Evolutionary conservation across 2,329 filamentous ascomycete species (phyloP).

Genomic region (Fusarium continuum): DNA sequence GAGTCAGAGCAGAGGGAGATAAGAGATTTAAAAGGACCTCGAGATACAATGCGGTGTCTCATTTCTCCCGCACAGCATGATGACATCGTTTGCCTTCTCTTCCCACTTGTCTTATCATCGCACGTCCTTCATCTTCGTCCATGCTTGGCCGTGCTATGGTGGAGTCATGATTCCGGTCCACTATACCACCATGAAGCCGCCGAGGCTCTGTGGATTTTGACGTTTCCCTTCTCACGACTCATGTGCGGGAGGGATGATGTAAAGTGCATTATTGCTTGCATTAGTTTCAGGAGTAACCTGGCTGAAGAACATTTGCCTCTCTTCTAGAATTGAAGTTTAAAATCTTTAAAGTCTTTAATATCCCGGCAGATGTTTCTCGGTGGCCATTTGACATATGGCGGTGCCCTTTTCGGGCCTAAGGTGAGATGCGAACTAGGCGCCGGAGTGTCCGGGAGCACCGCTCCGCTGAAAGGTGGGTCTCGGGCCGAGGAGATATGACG

Average conservation of each 20-base stretch:
- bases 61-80: constrained; percentile 15
- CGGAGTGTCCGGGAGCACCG: constrained; percentile 24
- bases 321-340: neutral
- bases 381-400: constrained; percentile 11
- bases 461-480: constrained; percentile 24
- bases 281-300: neutral
- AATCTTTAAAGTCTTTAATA: neutral
- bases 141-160: constrained; percentile 16
- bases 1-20: constrained; percentile 7
- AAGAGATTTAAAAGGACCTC: constrained; percentile 16
- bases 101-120: constrained; percentile 16
- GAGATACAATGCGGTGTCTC: neutral
- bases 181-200: constrained; percentile 38
- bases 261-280: neutral
- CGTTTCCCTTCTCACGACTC: neutral
- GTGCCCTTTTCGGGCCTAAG: constrained; percentile 29
- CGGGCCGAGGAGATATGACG: constrained; percentile 32
- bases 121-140: constrained; percentile 11
- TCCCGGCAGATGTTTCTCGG: neutral
- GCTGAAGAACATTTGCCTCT: constrained; percentile 8
- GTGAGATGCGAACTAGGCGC: constrained; percentile 12
- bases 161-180: constrained; percentile 32
- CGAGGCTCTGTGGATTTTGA: constrained; percentile 23
- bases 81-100: constrained; percentile 23
- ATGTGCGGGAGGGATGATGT: neutral